Conservation (phyloP, 169 alveolate genomes). For the Plasmodium ovale region DNA sequence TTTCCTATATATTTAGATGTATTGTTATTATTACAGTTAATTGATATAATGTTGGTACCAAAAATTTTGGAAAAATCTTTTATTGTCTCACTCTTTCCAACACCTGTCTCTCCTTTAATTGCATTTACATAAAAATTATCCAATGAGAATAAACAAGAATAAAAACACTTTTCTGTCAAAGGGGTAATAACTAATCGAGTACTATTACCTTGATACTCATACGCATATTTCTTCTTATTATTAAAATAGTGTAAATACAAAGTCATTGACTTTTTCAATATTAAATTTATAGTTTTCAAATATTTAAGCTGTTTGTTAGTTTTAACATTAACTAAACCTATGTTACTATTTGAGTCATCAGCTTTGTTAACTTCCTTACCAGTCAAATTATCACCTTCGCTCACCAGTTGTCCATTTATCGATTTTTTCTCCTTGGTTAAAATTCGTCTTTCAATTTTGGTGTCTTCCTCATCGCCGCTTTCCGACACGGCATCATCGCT, state of each 20-base stretch:
- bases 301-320: constrained; percentile 60
- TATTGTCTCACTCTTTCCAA: constrained; percentile 98
- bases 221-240: constrained; percentile 94
- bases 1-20: constrained; percentile 95
- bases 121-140: constrained; percentile 97
- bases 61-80: constrained; percentile 96
- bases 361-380: constrained; percentile 14
- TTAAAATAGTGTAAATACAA: constrained; percentile 94
- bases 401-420: constrained; percentile 6
- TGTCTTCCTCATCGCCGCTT: not conserved
- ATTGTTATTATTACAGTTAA: constrained; percentile 96
- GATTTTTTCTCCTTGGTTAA: constrained; percentile 18
- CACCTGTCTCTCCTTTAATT: constrained; percentile 98
- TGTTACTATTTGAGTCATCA: not conserved
- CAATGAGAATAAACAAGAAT: constrained; percentile 95
- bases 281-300: constrained; percentile 60
- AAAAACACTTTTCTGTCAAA: constrained; percentile 97
- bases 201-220: constrained; percentile 97
- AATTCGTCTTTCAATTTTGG: not conserved
- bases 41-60: constrained; percentile 95
- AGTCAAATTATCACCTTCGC: constrained; percentile 1
- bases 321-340: constrained; percentile 30
- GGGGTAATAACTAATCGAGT: constrained; percentile 97
- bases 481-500: constrained; percentile 3
- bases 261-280: constrained; percentile 77